A percentile compares a stretch with the other conserved stretches of the same genome.
Conservation (phyloP, 768 basidiomycete species). For the Lenzites betulinus region DNA sequence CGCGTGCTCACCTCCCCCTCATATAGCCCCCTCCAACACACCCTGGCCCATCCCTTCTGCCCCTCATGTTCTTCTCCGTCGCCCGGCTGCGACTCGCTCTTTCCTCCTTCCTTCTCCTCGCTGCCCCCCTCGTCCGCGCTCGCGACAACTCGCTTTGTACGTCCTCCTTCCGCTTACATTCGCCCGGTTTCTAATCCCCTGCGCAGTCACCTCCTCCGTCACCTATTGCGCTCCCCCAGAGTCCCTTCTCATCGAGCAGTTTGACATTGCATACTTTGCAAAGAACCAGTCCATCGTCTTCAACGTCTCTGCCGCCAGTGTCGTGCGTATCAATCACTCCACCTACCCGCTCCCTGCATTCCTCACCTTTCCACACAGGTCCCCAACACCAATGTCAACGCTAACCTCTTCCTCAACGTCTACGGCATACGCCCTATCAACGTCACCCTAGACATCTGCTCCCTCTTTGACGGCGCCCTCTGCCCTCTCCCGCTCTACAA, state of each 20-base stretch:
- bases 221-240: constrained; percentile 85
- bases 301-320: constrained; percentile 84
- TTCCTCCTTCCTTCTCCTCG: constrained; percentile 38
- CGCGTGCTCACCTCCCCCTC: constrained; percentile 4
- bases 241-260: constrained; percentile 75
- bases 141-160: constrained; percentile 61
- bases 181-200: constrained; percentile 6
- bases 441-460: constrained; percentile 84
- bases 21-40: constrained; percentile 4
- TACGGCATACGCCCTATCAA: constrained; percentile 87
- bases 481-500: constrained; percentile 85
- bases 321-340: constrained; percentile 44
- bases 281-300: constrained; percentile 76
- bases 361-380: constrained; percentile 44
- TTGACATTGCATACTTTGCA: constrained; percentile 72
- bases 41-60: constrained; percentile 21
- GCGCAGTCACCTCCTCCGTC: constrained; percentile 80
- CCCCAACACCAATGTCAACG: constrained; percentile 77
- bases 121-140: constrained; percentile 46
- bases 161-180: constrained; percentile 32
- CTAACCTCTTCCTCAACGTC: constrained; percentile 81
- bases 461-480: constrained; percentile 71
- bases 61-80: constrained; percentile 65
- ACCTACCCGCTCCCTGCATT: constrained; percentile 14
- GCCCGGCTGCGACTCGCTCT: constrained; percentile 71